Evolutionary conservation across 2,329 filamentous ascomycete genomes (phyloP).

Genomic region (Myriosclerotinia curreyana): DNA sequence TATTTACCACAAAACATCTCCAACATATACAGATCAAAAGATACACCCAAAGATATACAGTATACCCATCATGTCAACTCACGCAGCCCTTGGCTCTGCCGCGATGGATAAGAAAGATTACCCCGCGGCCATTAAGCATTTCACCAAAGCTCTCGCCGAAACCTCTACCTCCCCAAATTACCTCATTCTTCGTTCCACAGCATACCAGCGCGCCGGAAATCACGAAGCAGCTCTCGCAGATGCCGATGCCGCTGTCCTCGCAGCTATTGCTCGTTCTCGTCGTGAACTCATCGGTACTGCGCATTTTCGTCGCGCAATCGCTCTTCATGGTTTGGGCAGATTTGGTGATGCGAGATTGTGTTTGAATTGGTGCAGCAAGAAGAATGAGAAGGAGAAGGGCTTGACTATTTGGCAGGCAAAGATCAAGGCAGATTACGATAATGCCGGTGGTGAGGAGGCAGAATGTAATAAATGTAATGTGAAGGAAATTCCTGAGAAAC

Average conservation of each 20-base stretch:
- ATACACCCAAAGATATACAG: too few relatives aligned
- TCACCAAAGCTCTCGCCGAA: conserved; percentile 61
- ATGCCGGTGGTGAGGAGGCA: conserved; percentile 48
- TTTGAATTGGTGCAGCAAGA: conserved; percentile 56
- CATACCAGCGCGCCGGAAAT: conserved; percentile 63
- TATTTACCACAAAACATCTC: neutral
- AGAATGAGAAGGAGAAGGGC: conserved; percentile 51
- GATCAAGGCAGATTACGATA: conserved; percentile 50
- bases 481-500: conserved; percentile 50
- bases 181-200: conserved; percentile 78
- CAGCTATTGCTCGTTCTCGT: conserved; percentile 65
- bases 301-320: conserved; percentile 75
- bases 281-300: conserved; percentile 75
- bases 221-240: conserved; percentile 65
- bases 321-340: conserved; percentile 65
- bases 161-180: conserved; percentile 73
- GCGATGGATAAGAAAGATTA: conserved; percentile 66
- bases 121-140: conserved; percentile 63
- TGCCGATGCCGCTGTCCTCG: conserved; percentile 62
- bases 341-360: conserved; percentile 75
- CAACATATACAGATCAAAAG: neutral
- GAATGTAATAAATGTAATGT: conserved; percentile 46
- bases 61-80: conserved; percentile 50
- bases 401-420: conserved; percentile 59
- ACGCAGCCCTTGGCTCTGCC: conserved; percentile 49